Conservation (phyloP, 2,329 filamentous ascomycete species). For the Cladosporium oxysporum region DNA sequence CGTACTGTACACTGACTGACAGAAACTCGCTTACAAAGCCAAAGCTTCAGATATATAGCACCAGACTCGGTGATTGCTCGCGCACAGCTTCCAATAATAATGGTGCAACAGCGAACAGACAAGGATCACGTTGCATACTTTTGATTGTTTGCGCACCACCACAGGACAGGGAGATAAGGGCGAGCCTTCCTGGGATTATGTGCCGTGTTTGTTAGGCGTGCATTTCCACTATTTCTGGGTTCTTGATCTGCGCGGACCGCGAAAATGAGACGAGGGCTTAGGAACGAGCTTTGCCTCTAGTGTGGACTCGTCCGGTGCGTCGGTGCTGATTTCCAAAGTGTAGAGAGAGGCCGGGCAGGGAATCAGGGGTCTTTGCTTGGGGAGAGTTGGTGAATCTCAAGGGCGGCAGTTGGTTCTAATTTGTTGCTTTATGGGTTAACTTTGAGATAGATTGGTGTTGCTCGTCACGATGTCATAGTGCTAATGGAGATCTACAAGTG, state of each 20-base stretch:
- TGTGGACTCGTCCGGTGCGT: neutral
- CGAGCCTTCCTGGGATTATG: neutral
- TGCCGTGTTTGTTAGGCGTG: neutral
- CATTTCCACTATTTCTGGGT: neutral
- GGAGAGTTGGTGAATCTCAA: neutral
- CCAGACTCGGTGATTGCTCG: neutral
- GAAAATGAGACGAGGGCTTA: neutral
- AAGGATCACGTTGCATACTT: neutral
- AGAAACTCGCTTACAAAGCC: neutral
- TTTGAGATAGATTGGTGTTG: neutral
- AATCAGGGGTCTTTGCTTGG: neutral
- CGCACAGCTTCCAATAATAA: neutral
- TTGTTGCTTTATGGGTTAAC: neutral
- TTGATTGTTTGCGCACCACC: neutral
- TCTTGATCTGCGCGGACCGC: slow-evolving; percentile 14
- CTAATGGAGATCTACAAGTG: neutral
- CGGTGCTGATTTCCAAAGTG: neutral
- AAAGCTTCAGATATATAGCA: neutral
- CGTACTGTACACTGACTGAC: neutral
- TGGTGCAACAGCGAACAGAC: neutral
- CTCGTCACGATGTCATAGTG: neutral
- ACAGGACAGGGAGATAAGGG: neutral
- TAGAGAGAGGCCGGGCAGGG: neutral
- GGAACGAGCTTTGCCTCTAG: neutral
- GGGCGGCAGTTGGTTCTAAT: neutral